Conservation (phyloP, 2,329 filamentous ascomycete species). For the Gaeumannomyces sp. region DNA sequence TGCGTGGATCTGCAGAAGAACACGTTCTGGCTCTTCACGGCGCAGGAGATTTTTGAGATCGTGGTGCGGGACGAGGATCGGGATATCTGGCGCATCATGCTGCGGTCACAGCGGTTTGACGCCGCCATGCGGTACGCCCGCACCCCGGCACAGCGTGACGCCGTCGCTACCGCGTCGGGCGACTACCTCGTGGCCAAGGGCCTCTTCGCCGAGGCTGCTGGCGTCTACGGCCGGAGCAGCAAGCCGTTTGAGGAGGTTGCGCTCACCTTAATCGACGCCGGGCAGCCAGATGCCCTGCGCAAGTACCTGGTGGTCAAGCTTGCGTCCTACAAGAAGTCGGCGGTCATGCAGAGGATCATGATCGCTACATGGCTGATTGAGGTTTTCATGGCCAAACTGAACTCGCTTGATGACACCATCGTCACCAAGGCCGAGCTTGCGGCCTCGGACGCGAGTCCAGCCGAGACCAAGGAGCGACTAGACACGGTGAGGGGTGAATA, state of each 20-base stretch:
- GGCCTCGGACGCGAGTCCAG: constrained; percentile 56
- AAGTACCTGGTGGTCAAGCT: constrained; percentile 87
- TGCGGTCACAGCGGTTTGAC: constrained; percentile 81
- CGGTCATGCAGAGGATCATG: constrained; percentile 91
- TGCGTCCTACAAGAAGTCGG: constrained; percentile 70
- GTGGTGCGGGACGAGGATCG: constrained; percentile 84
- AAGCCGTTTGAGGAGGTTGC: constrained; percentile 97
- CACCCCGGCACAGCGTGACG: constrained; percentile 76
- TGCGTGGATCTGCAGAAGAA: constrained; percentile 89
- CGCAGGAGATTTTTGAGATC: constrained; percentile 87
- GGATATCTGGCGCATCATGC: constrained; percentile 92
- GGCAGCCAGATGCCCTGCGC: constrained; percentile 82
- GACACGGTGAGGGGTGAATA: constrained; percentile 69
- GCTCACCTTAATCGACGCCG: constrained; percentile 80
- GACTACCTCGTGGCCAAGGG: constrained; percentile 80
- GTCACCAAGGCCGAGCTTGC: constrained; percentile 78
- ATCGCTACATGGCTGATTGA: constrained; percentile 93
- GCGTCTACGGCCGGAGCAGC: constrained; percentile 88
- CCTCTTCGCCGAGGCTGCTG: constrained; percentile 77
- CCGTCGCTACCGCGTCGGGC: constrained; percentile 84
- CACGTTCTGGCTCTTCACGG: constrained; percentile 95
- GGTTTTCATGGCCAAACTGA: constrained; percentile 95
- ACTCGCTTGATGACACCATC: constrained; percentile 89
- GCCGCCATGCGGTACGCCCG: constrained; percentile 79
- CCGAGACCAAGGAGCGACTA: constrained; percentile 67